These are phyloP conservation scores for Myrmaecium sp. DNA, from an alignment of 2,329 filamentous ascomycete genomes.

Conservation along the genomic window DNA sequence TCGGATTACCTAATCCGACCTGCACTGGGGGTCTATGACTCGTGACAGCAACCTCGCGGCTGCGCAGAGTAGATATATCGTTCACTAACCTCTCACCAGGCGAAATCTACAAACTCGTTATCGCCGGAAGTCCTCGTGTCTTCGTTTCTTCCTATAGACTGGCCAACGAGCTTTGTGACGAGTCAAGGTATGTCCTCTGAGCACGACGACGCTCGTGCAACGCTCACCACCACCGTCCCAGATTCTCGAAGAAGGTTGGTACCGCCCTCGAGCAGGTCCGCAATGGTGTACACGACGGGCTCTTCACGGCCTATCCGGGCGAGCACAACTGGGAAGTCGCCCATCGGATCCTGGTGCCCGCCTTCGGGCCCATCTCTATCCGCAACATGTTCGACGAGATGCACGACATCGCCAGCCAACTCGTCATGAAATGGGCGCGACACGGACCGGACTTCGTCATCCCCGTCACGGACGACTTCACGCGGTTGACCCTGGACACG, in stretches of 20 bases:
- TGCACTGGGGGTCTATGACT: too few relatives aligned
- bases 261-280: constrained; percentile 15
- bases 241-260: constrained; percentile 16
- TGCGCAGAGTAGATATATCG: constrained; percentile 7
- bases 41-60: neutral
- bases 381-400: constrained; percentile 45
- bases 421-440: constrained; percentile 52
- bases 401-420: constrained; percentile 45
- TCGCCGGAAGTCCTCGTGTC: constrained; percentile 12
- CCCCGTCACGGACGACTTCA: constrained; percentile 21
- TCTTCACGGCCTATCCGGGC: constrained; percentile 24
- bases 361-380: constrained; percentile 53
- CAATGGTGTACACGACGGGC: constrained; percentile 20
- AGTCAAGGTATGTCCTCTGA: too few relatives aligned
- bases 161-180: constrained; percentile 23
- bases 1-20: neutral
- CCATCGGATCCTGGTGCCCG: constrained; percentile 47
- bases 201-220: too few relatives aligned
- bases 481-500: constrained; percentile 20
- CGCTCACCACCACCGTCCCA: too few relatives aligned
- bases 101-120: constrained; percentile 16
- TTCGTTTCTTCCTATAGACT: constrained; percentile 17
- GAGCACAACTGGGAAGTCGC: constrained; percentile 34
- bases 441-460: constrained; percentile 22
- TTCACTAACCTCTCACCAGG: constrained; percentile 8